These are phyloP conservation scores for Metschnikowia anglica DNA, from an alignment of 805 yeast species.

Conservation along the genomic window DNA sequence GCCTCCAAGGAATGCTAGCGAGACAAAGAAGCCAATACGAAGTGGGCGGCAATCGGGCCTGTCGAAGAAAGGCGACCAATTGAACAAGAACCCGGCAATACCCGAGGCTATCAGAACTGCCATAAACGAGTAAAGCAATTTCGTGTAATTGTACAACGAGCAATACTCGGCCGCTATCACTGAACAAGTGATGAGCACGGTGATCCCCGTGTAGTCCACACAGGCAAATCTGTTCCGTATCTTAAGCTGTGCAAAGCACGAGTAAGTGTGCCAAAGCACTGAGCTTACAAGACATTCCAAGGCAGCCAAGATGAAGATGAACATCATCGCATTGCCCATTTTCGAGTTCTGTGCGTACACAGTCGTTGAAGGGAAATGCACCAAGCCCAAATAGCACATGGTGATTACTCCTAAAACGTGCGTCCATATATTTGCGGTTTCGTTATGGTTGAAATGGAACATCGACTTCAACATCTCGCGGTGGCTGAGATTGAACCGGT, in stretches of 20 bases:
- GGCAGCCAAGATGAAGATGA: constrained; percentile 68
- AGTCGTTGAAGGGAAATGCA: constrained; percentile 62
- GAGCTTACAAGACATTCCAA: constrained; percentile 77
- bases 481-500: constrained; percentile 73
- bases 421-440: constrained; percentile 91
- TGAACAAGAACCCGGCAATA: constrained; percentile 66
- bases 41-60: constrained; percentile 78
- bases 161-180: constrained; percentile 84
- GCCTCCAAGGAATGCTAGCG: constrained; percentile 74
- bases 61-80: constrained; percentile 93
- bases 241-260: constrained; percentile 63
- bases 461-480: constrained; percentile 58
- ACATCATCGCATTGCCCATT: constrained; percentile 50
- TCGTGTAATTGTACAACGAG: constrained; percentile 63
- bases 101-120: constrained; percentile 67
- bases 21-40: constrained; percentile 75
- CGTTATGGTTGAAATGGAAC: constrained; percentile 69
- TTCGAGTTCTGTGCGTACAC: constrained; percentile 47
- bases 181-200: constrained; percentile 84
- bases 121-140: constrained; percentile 49
- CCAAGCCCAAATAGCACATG: constrained; percentile 54
- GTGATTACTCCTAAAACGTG: constrained; percentile 71
- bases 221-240: constrained; percentile 81
- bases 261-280: constrained; percentile 88
- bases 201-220: constrained; percentile 92